These are phyloP conservation scores for Calonectria pseudoturangicola DNA, from an alignment of 2,329 filamentous ascomycete species.

Conservation along the genomic window DNA sequence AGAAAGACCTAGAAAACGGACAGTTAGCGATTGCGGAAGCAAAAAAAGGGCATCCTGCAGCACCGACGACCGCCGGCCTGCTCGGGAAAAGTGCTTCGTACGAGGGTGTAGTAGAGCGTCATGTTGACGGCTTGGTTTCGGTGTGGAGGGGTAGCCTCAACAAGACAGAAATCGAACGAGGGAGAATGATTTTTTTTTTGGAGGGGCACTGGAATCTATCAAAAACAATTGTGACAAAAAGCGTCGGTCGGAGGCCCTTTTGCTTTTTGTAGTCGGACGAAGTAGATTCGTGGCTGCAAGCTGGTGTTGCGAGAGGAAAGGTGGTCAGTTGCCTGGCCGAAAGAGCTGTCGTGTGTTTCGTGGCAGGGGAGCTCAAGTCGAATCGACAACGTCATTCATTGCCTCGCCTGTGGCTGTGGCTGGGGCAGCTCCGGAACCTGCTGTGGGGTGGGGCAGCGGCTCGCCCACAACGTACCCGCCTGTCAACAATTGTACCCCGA, in stretches of 20 bases:
- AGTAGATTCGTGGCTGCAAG: slow-evolving; percentile 22
- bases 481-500: background rate
- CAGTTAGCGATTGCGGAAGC: slow-evolving; percentile 37
- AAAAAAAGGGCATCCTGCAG: background rate
- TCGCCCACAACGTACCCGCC: slow-evolving; percentile 31
- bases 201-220: slow-evolving; percentile 15
- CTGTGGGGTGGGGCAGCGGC: slow-evolving; percentile 29
- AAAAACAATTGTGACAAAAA: slow-evolving; percentile 7
- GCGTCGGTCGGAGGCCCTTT: slow-evolving; percentile 27
- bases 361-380: slow-evolving; percentile 41
- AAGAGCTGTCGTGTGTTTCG: slow-evolving; percentile 48
- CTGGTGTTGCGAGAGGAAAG: slow-evolving; percentile 50
- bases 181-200: background rate
- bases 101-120: slow-evolving; percentile 76
- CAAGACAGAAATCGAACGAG: slow-evolving; percentile 24
- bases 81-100: slow-evolving; percentile 56
- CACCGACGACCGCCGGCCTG: background rate
- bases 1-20: slow-evolving; percentile 81
- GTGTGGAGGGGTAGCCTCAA: slow-evolving; percentile 51
- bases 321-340: slow-evolving; percentile 57
- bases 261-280: slow-evolving; percentile 31
- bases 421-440: slow-evolving; percentile 30
- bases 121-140: slow-evolving; percentile 63
- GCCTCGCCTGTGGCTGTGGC: slow-evolving; percentile 54
- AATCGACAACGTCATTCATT: slow-evolving; percentile 63